These are phyloP conservation scores for Pleurotus pulmonarius DNA, from an alignment of 768 basidiomycete genomes.

Conservation along the genomic window DNA sequence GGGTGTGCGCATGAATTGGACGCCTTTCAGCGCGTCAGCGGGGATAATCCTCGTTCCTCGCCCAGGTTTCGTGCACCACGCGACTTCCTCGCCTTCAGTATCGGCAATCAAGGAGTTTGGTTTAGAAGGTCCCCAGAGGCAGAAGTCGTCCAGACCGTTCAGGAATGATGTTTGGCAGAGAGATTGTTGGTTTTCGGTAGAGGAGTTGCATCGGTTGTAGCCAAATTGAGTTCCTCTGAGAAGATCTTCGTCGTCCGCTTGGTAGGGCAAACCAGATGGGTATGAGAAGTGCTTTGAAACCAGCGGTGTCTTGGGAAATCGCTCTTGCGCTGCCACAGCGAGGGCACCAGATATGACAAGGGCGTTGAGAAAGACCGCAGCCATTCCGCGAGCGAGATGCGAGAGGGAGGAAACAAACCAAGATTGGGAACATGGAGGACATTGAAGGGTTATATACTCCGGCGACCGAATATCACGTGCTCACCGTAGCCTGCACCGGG, in stretches of 20 bases:
- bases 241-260: conserved; percentile 39
- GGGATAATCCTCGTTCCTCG: conserved; percentile 66
- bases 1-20: conserved; percentile 52
- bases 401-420: neutral
- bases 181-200: conserved; percentile 57
- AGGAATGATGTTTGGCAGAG: conserved; percentile 58
- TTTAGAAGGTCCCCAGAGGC: conserved; percentile 49
- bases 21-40: conserved; percentile 46
- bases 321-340: neutral
- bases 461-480: neutral
- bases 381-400: neutral
- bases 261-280: conserved; percentile 40
- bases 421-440: neutral
- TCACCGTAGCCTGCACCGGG: neutral
- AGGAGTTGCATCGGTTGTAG: conserved; percentile 66
- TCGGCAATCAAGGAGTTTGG: conserved; percentile 48
- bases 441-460: neutral
- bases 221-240: conserved; percentile 57
- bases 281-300: conserved; percentile 10
- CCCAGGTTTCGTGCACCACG: conserved; percentile 65
- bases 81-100: conserved; percentile 57
- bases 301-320: conserved; percentile 1
- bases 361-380: neutral
- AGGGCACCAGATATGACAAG: neutral
- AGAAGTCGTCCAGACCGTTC: conserved; percentile 62